A percentile compares a stretch with the other conserved stretches of the same genome.
Evolutionary conservation across 371 early-diverging fungal genomes (phyloP).

Genomic region (Chytridium lagenaria): DNA sequence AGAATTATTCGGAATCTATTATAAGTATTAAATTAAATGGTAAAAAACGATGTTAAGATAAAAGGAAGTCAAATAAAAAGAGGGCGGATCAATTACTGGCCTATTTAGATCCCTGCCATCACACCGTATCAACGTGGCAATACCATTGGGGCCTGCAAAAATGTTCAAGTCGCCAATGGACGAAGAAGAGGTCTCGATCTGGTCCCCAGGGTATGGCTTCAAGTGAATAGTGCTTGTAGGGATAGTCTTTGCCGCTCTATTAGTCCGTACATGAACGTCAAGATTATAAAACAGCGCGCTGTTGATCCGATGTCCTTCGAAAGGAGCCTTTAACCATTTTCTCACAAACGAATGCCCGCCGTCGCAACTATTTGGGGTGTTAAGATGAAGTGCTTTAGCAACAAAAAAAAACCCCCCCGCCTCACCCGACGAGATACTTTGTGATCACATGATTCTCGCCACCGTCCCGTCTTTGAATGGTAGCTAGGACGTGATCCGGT

Average conservation of each 20-base stretch:
- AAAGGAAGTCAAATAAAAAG: no score
- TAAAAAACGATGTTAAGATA: no score
- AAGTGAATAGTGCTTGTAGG: no score
- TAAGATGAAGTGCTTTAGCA: not conserved
- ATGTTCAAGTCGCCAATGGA: not conserved
- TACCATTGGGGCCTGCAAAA: not conserved
- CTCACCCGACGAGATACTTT: slow-evolving; percentile 6
- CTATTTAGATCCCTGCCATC: slow-evolving; percentile 7
- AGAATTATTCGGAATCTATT: not conserved
- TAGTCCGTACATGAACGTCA: not conserved
- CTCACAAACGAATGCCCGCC: not conserved
- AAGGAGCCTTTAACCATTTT: not conserved
- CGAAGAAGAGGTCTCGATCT: no score
- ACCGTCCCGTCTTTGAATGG: not conserved
- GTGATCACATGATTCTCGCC: not conserved
- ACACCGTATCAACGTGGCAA: not conserved
- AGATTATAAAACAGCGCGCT: not conserved
- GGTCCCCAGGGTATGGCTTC: no score
- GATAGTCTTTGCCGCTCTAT: not conserved
- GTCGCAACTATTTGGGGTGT: not conserved
- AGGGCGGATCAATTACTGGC: no score
- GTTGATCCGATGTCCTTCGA: not conserved
- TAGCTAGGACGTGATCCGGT: not conserved
- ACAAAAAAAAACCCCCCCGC: no score
- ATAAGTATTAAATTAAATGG: no score